phyloP scores from a whole-genome alignment of 129 eudicot species.

The Flaveria trinervia region DNA sequence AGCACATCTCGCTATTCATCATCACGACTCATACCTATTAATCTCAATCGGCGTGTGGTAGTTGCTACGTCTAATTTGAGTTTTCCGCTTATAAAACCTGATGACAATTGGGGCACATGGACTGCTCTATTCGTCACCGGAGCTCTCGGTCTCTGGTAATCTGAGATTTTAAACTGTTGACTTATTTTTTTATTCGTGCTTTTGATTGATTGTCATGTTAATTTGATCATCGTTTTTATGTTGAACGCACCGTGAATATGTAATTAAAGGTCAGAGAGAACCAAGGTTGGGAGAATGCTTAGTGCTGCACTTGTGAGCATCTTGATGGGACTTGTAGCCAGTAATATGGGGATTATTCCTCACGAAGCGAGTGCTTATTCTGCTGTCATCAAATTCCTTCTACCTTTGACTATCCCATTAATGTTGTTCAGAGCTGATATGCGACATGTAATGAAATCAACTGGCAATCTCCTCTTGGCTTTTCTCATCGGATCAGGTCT shows the following conservation, averaged over 20 bases:
- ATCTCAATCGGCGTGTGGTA: constrained; percentile 9
- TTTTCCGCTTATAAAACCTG: constrained; percentile 55
- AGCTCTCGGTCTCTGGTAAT: constrained; percentile 81
- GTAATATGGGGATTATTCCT: constrained; percentile 77
- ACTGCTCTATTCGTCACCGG: constrained; percentile 68
- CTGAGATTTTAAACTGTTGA: background rate
- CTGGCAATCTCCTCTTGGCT: constrained; percentile 64
- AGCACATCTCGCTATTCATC: constrained; percentile 9
- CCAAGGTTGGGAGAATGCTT: constrained; percentile 72
- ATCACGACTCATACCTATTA: constrained; percentile 13
- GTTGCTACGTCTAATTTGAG: constrained; percentile 41
- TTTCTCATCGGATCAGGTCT: constrained; percentile 83
- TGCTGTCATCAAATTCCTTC: constrained; percentile 56
- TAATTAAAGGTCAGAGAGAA: constrained; percentile 77
- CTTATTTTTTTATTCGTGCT: background rate
- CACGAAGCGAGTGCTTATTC: constrained; percentile 71
- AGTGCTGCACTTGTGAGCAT: constrained; percentile 91
- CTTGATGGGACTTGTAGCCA: constrained; percentile 71
- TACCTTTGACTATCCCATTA: constrained; percentile 71
- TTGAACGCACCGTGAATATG: constrained; percentile 3
- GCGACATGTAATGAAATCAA: constrained; percentile 47
- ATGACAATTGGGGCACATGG: constrained; percentile 86
- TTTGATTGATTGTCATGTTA: background rate
- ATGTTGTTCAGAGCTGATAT: constrained; percentile 81
- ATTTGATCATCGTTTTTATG: too few species aligned